A percentile compares a stretch with the other conserved stretches of the same genome.
Conservation (phyloP, 108 stramenopile genomes). For the Conticribra guillardii region DNA sequence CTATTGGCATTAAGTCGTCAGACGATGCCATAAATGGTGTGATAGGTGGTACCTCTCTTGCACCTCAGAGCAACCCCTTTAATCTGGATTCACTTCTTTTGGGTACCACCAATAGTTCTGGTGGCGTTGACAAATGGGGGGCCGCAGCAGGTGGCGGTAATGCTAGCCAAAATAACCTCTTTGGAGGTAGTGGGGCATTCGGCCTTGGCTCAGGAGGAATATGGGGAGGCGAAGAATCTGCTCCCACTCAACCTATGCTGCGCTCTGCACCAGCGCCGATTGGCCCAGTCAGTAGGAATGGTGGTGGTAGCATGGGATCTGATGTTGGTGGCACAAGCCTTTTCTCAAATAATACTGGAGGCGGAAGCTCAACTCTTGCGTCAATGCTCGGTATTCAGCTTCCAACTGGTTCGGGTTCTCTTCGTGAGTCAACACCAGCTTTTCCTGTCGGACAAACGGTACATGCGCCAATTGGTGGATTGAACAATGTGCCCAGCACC, state of each 20-base stretch:
- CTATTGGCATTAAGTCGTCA: slow-evolving; percentile 24
- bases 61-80: slow-evolving; percentile 28
- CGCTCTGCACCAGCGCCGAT: slow-evolving; percentile 34
- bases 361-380: slow-evolving; percentile 79
- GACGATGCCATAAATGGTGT: slow-evolving; percentile 21
- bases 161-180: slow-evolving; percentile 45
- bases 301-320: slow-evolving; percentile 15
- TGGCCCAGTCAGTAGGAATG: slow-evolving; percentile 34
- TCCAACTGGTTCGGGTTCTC: slow-evolving; percentile 79
- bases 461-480: slow-evolving; percentile 23
- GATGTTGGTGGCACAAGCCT: slow-evolving; percentile 46
- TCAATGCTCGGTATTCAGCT: slow-evolving; percentile 85
- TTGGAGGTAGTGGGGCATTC: slow-evolving; percentile 36
- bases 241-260: slow-evolving; percentile 5
- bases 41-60: slow-evolving; percentile 48
- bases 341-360: slow-evolving; percentile 38
- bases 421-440: slow-evolving; percentile 55
- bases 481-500: slow-evolving; percentile 17
- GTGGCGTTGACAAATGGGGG: slow-evolving; percentile 42
- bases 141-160: slow-evolving; percentile 40
- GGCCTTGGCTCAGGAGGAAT: slow-evolving; percentile 12
- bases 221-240: slow-evolving; percentile 33
- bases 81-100: slow-evolving; percentile 32
- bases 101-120: slow-evolving; percentile 7
- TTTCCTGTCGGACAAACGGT: slow-evolving; percentile 16